Evolutionary conservation across 441 rosid genomes (phyloP).

Genomic region (Adansonia rubrostipa): DNA sequence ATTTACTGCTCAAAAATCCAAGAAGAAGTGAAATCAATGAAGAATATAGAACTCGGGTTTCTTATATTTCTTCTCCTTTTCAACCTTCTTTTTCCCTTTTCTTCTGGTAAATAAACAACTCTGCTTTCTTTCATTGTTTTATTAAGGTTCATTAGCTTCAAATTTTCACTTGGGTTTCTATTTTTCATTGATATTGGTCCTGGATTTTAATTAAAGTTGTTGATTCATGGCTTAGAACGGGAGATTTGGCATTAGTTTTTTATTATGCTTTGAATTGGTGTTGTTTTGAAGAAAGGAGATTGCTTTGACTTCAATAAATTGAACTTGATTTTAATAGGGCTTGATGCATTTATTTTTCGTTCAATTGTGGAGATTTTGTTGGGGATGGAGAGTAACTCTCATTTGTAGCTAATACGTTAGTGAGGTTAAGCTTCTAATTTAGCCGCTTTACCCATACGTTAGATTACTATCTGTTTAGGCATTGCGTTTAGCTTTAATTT

Average conservation of each 20-base stretch:
- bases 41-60: conserved; percentile 23
- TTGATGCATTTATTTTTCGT: background rate
- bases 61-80: conserved; percentile 33
- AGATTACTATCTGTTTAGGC: background rate
- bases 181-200: background rate
- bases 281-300: background rate
- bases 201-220: background rate
- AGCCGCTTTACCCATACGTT: background rate
- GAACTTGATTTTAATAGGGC: background rate
- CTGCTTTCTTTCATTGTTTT: background rate
- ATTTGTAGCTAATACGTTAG: background rate
- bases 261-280: conserved; percentile 4
- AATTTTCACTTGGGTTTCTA: background rate
- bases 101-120: conserved; percentile 35
- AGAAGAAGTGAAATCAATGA: conserved; percentile 1
- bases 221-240: background rate
- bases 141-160: background rate
- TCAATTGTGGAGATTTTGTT: no score
- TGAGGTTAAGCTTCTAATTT: conserved; percentile 8
- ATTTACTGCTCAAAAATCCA: conserved; percentile 3
- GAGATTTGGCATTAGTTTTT: background rate
- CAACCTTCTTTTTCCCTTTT: conserved; percentile 28
- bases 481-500: background rate
- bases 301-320: background rate
- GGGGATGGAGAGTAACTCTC: background rate